A percentile compares a stretch with the other conserved stretches of the same genome.
Evolutionary conservation across 441 rosid species (phyloP).

Genomic region (Gossypium aridum): DNA sequence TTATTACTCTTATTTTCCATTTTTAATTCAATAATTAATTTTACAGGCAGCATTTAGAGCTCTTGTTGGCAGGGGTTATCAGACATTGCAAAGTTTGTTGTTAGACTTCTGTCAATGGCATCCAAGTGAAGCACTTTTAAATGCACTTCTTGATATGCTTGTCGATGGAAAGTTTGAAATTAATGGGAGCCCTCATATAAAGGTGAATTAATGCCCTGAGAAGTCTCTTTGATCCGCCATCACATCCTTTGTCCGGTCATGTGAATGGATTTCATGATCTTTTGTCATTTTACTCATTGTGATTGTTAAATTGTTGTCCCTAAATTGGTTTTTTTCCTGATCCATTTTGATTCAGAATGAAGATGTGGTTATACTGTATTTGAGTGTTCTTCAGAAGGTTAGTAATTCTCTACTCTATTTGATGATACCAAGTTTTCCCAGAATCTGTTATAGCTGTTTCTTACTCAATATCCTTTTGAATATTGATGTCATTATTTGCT

Average conservation of each 20-base stretch:
- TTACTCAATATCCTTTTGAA: constrained; percentile 2
- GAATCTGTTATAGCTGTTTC: not conserved
- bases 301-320: not conserved
- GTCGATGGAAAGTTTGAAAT: constrained; percentile 93
- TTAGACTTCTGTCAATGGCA: constrained; percentile 81
- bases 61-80: constrained; percentile 96
- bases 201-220: constrained; percentile 42
- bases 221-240: constrained; percentile 12
- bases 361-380: constrained; percentile 91
- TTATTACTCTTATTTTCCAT: not conserved
- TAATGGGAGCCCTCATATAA: constrained; percentile 58
- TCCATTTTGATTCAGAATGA: constrained; percentile 67
- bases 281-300: not conserved
- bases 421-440: not conserved
- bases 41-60: constrained; percentile 85
- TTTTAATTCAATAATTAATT: constrained; percentile 9
- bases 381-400: constrained; percentile 97
- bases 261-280: not conserved
- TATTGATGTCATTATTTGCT: constrained; percentile 30
- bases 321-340: constrained; percentile 16
- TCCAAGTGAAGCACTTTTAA: constrained; percentile 82
- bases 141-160: constrained; percentile 96
- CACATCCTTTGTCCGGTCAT: not conserved
- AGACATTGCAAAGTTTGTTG: constrained; percentile 87
- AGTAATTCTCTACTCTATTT: constrained; percentile 26